A percentile compares a stretch with the other conserved stretches of the same genome.
Conservation (phyloP, 805 yeast genomes). For the Wickerhamomyces rabaulensis region DNA sequence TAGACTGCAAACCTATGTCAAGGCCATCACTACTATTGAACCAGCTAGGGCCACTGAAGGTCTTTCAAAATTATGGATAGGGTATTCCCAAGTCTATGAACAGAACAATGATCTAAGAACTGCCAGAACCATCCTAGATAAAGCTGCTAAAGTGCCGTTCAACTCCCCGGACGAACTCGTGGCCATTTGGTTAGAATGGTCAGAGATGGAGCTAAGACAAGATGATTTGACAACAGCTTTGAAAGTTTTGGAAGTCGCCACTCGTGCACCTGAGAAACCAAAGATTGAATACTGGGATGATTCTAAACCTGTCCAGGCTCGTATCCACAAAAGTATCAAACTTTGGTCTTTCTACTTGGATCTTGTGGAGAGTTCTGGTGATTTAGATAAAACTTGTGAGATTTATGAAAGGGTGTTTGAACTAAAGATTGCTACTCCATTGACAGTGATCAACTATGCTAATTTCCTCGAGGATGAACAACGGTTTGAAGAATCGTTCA, state of each 20-base stretch:
- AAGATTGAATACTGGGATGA: constrained; percentile 35
- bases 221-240: constrained; percentile 42
- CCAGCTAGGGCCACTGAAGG: constrained; percentile 46
- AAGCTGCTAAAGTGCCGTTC: constrained; percentile 69
- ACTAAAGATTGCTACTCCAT: constrained; percentile 64
- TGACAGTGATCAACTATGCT: constrained; percentile 62
- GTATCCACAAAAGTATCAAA: constrained; percentile 54
- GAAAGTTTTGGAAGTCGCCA: constrained; percentile 36
- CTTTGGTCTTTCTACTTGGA: constrained; percentile 77
- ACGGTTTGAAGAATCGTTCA: constrained; percentile 45
- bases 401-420: constrained; percentile 51
- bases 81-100: constrained; percentile 63
- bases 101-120: constrained; percentile 46
- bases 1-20: constrained; percentile 51
- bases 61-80: constrained; percentile 61
- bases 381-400: constrained; percentile 31
- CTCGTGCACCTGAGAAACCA: constrained; percentile 32
- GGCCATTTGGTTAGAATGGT: constrained; percentile 70
- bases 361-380: constrained; percentile 52
- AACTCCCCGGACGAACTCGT: constrained; percentile 58
- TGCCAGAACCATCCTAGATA: constrained; percentile 57
- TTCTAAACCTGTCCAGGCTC: constrained; percentile 45
- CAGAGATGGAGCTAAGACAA: constrained; percentile 52
- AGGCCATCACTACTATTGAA: constrained; percentile 62
- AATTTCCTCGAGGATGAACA: constrained; percentile 46